Evolutionary conservation across 768 basidiomycete species (phyloP).

Genomic region (Termitomyces sp.): DNA sequence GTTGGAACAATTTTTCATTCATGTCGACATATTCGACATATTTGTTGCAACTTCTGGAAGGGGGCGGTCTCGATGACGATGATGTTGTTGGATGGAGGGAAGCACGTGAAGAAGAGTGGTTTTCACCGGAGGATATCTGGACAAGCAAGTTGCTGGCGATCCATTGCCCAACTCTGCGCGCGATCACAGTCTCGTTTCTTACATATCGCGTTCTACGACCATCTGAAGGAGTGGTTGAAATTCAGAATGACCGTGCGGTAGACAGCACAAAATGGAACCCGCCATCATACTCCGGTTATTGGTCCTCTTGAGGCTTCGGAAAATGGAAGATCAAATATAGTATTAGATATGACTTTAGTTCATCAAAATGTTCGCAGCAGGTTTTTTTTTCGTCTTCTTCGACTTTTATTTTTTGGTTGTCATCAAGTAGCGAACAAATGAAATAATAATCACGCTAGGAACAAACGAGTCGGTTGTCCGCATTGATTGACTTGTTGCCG

Average conservation of each 20-base stretch:
- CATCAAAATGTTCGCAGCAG: no score
- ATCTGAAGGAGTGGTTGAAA: neutral
- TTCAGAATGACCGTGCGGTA: neutral
- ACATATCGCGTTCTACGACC: neutral
- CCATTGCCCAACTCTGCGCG: conserved; percentile 1
- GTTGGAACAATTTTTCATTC: neutral
- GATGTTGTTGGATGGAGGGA: neutral
- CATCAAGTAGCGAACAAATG: no score
- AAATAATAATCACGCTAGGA: no score
- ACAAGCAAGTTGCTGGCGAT: neutral
- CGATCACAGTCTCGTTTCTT: neutral
- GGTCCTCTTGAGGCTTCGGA: neutral
- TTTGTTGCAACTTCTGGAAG: neutral
- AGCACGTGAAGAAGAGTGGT: neutral
- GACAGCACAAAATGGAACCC: neutral
- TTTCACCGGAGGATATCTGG: neutral
- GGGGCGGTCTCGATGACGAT: neutral
- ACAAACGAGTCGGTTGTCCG: no score
- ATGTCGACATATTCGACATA: neutral
- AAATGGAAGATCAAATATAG: neutral
- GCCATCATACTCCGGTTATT: neutral
- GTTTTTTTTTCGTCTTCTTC: no score
- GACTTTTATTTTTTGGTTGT: no score
- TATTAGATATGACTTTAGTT: no score
- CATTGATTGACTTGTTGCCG: no score